These are phyloP conservation scores for Phalaenopsis equestris DNA, from an alignment of 106 monocot genomes.

Conservation along the genomic window DNA sequence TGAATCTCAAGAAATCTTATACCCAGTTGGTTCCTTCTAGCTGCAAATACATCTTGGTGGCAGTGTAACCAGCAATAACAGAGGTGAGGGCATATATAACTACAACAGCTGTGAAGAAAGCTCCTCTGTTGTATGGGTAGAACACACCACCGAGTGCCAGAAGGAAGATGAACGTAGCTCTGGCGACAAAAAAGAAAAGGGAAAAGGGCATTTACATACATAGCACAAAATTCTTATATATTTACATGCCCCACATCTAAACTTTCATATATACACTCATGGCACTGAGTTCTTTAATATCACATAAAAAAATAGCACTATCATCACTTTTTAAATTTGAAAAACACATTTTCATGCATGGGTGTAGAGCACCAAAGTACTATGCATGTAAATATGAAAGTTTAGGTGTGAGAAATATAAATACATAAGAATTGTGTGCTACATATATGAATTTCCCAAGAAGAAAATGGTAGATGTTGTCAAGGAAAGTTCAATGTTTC, in stretches of 20 bases:
- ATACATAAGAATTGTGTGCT: too few relatives aligned
- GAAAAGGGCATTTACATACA: neutral
- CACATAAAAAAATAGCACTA: too few relatives aligned
- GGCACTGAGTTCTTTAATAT: too few relatives aligned
- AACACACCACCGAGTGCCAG: slow-evolving; percentile 82
- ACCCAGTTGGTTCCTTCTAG: slow-evolving; percentile 79
- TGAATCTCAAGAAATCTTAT: slow-evolving; percentile 13
- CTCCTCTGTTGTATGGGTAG: slow-evolving; percentile 80
- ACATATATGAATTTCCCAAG: too few relatives aligned
- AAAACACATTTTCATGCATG: too few relatives aligned
- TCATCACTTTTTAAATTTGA: too few relatives aligned
- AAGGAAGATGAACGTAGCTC: slow-evolving; percentile 66
- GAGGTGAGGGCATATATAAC: slow-evolving; percentile 83
- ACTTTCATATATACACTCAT: too few relatives aligned
- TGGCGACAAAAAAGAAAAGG: slow-evolving; percentile 15
- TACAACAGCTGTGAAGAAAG: slow-evolving; percentile 71
- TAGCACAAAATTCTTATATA: too few relatives aligned
- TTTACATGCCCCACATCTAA: too few relatives aligned
- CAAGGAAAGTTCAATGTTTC: neutral
- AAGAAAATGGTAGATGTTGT: slow-evolving; percentile 6
- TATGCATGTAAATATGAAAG: too few relatives aligned
- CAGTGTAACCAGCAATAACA: slow-evolving; percentile 69
- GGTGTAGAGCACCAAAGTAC: too few relatives aligned
- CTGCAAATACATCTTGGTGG: slow-evolving; percentile 61
- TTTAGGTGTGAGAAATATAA: too few relatives aligned